Evolutionary conservation across 2,329 filamentous ascomycete genomes (phyloP).

Genomic region (Hypoxylon sp.): DNA sequence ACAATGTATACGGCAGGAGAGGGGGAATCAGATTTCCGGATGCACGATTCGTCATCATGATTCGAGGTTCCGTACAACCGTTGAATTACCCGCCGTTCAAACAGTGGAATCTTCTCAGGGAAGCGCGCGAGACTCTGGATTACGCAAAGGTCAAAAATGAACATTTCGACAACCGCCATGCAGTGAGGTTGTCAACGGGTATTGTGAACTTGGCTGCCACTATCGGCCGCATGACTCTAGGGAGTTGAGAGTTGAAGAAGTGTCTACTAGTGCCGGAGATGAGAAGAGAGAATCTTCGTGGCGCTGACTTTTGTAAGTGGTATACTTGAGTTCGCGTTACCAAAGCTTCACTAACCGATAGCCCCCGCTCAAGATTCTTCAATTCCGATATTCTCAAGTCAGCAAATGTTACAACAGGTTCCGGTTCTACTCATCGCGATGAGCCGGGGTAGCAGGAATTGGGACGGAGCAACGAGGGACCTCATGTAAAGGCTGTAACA

Average conservation of each 20-base stretch:
- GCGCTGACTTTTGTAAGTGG: too few species aligned
- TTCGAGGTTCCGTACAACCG: not conserved
- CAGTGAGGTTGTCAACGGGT: too few species aligned
- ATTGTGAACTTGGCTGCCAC: not conserved
- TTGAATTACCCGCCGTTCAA: not conserved
- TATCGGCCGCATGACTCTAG: not conserved
- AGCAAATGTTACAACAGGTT: not conserved
- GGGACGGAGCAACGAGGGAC: not conserved
- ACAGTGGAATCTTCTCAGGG: constrained; percentile 10
- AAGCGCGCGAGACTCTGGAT: too few species aligned
- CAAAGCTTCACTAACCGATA: not conserved
- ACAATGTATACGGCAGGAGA: not conserved
- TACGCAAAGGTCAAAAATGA: too few species aligned
- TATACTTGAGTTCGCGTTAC: not conserved
- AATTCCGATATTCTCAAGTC: not conserved
- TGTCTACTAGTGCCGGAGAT: too few species aligned
- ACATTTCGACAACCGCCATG: too few species aligned
- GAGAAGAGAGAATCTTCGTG: too few species aligned
- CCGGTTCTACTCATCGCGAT: not conserved
- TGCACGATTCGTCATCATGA: not conserved
- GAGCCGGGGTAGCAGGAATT: not conserved
- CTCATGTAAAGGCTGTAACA: not conserved
- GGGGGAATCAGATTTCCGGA: not conserved
- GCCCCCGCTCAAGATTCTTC: not conserved
- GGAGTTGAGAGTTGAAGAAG: not conserved